These are phyloP conservation scores for Endogone sp. DNA, from an alignment of 192 early-diverging fungal species.

Conservation along the genomic window DNA sequence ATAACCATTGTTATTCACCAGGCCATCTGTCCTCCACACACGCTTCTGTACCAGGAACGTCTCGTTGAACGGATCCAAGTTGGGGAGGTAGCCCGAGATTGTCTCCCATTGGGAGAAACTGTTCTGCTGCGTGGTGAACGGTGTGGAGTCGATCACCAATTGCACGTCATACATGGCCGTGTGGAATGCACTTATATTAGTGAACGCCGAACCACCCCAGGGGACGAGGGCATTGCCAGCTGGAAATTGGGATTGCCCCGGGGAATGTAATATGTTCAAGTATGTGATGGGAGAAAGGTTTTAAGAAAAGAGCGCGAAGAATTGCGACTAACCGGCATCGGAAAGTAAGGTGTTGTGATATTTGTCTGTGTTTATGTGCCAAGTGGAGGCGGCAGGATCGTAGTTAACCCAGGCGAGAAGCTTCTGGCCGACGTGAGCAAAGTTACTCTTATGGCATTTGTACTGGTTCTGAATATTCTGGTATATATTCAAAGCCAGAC, in stretches of 20 bases:
- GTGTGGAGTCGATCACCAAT: constrained; percentile 13
- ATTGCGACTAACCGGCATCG: neutral
- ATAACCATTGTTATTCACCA: constrained; percentile 4
- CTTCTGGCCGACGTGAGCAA: neutral
- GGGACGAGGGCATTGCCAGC: neutral
- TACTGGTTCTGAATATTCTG: neutral
- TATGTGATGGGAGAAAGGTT: neutral
- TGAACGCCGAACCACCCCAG: neutral
- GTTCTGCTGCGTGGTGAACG: neutral
- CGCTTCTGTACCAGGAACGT: constrained; percentile 4
- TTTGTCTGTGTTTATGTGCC: constrained; percentile 13
- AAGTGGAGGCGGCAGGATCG: neutral
- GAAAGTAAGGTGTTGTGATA: neutral
- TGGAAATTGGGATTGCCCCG: constrained; percentile 1
- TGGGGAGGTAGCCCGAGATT: constrained; percentile 1
- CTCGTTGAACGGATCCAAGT: neutral
- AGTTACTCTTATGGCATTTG: constrained; percentile 5
- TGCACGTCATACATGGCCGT: neutral
- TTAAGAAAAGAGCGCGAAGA: neutral
- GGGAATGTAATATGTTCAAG: no score
- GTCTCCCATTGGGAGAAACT: constrained; percentile 6
- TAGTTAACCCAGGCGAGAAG: neutral
- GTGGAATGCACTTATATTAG: neutral
- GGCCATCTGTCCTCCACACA: constrained; percentile 11
- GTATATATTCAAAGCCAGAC: neutral